Evolutionary conservation across 257 asterid genomes (phyloP).

Genomic region (Solanum gandarillasii): DNA sequence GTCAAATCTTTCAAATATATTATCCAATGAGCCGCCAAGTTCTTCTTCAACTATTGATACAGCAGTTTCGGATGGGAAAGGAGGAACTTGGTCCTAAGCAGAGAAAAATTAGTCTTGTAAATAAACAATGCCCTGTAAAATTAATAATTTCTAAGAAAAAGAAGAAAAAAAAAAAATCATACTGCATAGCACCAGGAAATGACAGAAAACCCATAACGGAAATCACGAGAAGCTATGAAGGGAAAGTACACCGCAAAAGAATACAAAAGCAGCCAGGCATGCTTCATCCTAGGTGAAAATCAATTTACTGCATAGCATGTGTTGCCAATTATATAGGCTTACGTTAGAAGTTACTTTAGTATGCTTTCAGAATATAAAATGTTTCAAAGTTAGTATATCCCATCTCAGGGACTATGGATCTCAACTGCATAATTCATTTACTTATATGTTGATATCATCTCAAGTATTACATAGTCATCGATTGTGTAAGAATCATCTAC

Average conservation of each 20-base stretch:
- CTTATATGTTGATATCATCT: background rate
- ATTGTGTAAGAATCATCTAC: background rate
- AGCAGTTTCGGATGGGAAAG: constrained; percentile 83
- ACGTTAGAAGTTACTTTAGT: background rate
- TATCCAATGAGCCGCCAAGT: constrained; percentile 48
- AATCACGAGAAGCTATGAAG: background rate
- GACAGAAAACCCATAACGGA: background rate
- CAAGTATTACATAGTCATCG: background rate
- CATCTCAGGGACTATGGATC: background rate
- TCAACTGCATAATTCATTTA: background rate
- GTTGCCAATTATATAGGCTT: background rate
- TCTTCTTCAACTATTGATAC: constrained; percentile 77
- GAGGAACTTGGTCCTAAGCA: constrained; percentile 80
- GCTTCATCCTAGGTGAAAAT: background rate
- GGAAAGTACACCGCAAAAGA: background rate
- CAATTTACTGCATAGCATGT: background rate
- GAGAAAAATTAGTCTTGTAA: background rate
- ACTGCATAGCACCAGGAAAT: background rate
- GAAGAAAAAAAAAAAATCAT: background rate
- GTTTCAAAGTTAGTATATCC: background rate
- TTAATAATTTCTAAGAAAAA: background rate
- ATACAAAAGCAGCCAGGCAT: background rate
- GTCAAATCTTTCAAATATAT: constrained; percentile 65
- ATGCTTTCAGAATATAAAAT: background rate
- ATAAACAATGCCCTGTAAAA: background rate